phyloP scores from a whole-genome alignment of 139 green algal genomes.

The Chlamydomonas incerta region DNA sequence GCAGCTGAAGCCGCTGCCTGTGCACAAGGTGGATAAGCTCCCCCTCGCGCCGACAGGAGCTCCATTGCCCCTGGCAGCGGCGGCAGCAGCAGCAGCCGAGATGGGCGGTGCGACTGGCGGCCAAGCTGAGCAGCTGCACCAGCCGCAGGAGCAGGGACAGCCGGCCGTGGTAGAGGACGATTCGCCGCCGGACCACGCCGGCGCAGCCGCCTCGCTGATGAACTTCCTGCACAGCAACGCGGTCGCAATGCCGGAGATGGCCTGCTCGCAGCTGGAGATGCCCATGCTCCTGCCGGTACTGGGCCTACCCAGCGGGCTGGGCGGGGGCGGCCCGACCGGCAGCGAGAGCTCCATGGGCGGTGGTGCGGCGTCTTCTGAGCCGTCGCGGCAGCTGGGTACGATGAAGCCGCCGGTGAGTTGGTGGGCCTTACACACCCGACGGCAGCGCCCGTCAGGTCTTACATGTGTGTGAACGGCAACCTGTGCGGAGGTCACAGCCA shows the following conservation, averaged over 20 bases:
- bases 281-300: constrained; percentile 7
- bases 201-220: neutral
- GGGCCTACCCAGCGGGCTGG: neutral
- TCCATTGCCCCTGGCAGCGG: neutral
- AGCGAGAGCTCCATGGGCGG: neutral
- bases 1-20: too few relatives aligned
- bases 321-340: neutral
- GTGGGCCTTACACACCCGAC: too few relatives aligned
- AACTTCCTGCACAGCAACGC: constrained; percentile 12
- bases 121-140: neutral
- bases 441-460: too few relatives aligned
- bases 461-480: neutral
- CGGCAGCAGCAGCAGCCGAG: neutral
- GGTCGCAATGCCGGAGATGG: neutral
- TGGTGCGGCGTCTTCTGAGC: neutral
- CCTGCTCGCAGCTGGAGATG: constrained; percentile 23
- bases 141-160: neutral
- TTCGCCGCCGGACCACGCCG: neutral
- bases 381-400: neutral
- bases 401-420: neutral
- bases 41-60: neutral
- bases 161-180: neutral
- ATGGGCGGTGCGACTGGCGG: too few relatives aligned
- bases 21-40: neutral
- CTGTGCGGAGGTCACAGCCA: too few relatives aligned